Evolutionary conservation across 495 filamentous ascomycete species (phyloP), one percentile per base, ranked within the genome.

Genomic region (Penicillium simplicissimum): DNA sequence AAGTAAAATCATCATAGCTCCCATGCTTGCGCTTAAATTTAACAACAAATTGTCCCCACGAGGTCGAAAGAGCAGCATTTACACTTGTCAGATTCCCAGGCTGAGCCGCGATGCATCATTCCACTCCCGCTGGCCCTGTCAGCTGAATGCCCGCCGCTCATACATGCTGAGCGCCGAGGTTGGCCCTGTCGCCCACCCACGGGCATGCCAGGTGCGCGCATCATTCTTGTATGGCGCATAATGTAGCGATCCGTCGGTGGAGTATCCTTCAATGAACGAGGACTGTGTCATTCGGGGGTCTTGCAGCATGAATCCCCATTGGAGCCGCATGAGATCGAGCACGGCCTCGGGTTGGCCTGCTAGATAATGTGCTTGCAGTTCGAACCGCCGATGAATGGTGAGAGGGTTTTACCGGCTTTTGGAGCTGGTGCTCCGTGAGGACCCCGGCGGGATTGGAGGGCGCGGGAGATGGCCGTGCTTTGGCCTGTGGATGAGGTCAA

Each of bases 231-330:
- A 87, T 0, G 83, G 80, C 4, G 83, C 79, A 65, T 88, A 87
- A 55, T 84, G 80, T 21, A 85, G 48, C 37, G 77, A 66, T 7
- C 85, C 85, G 66, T 84, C 77, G 0, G 72, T 75, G 3, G 78
- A 68, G 63, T 84, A 87, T 0, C 84, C 84, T 63, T 88, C 86
- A 53, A 84, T 80, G n/a, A 86, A 81, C 0, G 83, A 86, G 1
- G 76, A 81, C 52, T 86, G 83, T 2, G 85, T 88, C 76, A 87
- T 83, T 13, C 81, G 77, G 4, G 78, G 76, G 51, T 84, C 81
- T 53, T 87, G 71, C 17, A 88, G 78, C 80, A 86, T 82, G 59
- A 82, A 84, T 10, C 78, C 83, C 84, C 84, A 87, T 70, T 82
- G 75, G 0, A 78, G 63, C 11, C 77, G 67, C 52, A 84, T 80